Evolutionary conservation across 1,284 basidiomycete species (phyloP), one percentile per base, ranked within the genome.

Genomic region (Melampsora americana): DNA sequence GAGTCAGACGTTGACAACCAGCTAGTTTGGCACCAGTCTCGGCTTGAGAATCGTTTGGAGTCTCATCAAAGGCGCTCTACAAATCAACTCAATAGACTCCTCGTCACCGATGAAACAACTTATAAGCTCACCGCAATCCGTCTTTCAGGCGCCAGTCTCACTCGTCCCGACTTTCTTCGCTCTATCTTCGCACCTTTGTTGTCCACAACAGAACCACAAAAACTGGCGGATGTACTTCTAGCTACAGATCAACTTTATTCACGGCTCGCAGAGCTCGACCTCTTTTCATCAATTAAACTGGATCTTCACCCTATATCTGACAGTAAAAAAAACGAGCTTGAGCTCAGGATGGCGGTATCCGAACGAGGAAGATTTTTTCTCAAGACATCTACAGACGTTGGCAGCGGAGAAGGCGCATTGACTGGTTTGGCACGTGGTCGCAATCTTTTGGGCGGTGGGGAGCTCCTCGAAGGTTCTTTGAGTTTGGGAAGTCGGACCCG

Each of bases 371-470:
- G 92, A 42, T 89, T 90, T 79, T 94, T 89, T 80, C 82, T 95
- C 28, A 93, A 92, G 80, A 93, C 90, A 0, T 88, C 91, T 1
- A 98, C 95, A 0, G 94, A 98, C 81, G 86, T 98, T 4, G 96
- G 96, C 11, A 93, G 96, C 76, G 91, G 91, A 69, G 95, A 98
- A 83, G 95, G 93, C 9, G 92, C 86, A 71, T 92, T 92, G 89
- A 92, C 90, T 75, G 87, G 90, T 53, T 92, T 90, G 6, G 92
- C 88, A 20, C 88, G 90, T 69, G 84, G 95, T 46, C 87, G 91
- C 20, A 99, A 99, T 83, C 87, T 91, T 5, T 91, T 98, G 80
- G 95, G 96, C 32, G 92, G 93, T 1, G 95, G 90, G 26, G 96
- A 99, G 83, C 88, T 88, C 0, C 85, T 99, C 77, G 91, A 95